A percentile compares a stretch with the other conserved stretches of the same genome.
Conservation (phyloP, 2,329 filamentous ascomycete species). For the Penicillium verrucosum region DNA sequence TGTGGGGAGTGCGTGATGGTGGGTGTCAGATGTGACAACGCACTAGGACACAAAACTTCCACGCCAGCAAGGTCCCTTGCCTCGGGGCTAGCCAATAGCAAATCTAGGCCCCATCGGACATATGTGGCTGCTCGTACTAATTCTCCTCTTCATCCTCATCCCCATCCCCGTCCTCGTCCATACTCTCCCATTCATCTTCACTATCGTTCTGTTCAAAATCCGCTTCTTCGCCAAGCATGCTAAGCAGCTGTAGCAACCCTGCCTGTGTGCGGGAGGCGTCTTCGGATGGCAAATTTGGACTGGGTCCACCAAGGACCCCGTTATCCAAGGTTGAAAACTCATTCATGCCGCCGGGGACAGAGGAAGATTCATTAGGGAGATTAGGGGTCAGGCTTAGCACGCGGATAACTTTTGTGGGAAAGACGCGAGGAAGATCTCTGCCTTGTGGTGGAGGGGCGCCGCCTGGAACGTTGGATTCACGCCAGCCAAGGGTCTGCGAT, state of each 20-base stretch:
- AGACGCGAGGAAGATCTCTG: constrained; percentile 31
- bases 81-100: not conserved
- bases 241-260: constrained; percentile 25
- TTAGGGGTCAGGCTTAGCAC: constrained; percentile 39
- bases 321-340: not conserved
- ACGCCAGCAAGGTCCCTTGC: not conserved
- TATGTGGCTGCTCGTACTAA: not conserved
- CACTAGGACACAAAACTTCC: not conserved
- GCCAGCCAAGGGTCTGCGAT: constrained; percentile 32
- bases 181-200: constrained; percentile 18
- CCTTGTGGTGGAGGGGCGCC: constrained; percentile 14
- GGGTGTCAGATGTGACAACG: not conserved
- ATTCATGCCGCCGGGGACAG: not conserved
- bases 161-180: constrained; percentile 5
- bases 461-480: constrained; percentile 23
- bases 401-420: constrained; percentile 43
- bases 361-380: constrained; percentile 6
- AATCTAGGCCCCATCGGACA: not conserved
- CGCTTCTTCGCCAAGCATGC: constrained; percentile 23
- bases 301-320: not conserved
- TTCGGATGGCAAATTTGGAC: constrained; percentile 11
- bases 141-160: constrained; percentile 1
- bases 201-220: constrained; percentile 8
- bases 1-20: not conserved
- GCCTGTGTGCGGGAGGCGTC: constrained; percentile 21